A percentile compares a stretch with the other conserved stretches of the same genome.
Conservation (phyloP, 2,329 filamentous ascomycete genomes). For the Trichoderma aggressivum region DNA sequence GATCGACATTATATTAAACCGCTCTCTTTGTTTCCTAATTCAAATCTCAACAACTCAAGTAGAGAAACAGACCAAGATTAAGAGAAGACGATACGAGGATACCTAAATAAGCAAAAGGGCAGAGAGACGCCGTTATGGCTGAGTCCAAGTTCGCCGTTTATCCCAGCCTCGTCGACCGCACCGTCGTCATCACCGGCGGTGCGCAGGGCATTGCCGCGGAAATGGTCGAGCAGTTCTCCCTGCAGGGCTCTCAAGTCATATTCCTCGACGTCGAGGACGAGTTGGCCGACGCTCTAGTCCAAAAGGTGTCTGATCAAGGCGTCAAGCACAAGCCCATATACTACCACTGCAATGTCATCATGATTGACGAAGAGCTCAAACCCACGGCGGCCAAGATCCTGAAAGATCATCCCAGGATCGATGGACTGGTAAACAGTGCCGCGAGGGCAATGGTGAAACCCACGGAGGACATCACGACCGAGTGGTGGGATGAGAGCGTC, state of each 20-base stretch:
- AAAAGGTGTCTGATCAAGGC: constrained; percentile 22
- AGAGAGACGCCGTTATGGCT: neutral
- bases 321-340: constrained; percentile 34
- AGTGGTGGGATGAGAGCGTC: constrained; percentile 42
- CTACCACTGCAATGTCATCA: constrained; percentile 41
- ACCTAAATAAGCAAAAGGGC: neutral
- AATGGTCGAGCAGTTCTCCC: constrained; percentile 42
- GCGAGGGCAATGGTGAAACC: constrained; percentile 39
- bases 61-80: neutral
- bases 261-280: constrained; percentile 37
- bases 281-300: constrained; percentile 27
- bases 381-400: constrained; percentile 34
- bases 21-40: neutral
- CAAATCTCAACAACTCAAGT: neutral
- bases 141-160: constrained; percentile 34
- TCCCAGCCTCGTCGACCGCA: constrained; percentile 39
- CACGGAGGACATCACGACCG: constrained; percentile 37
- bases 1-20: neutral
- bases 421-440: constrained; percentile 84
- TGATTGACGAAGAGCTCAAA: constrained; percentile 33
- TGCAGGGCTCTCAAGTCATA: constrained; percentile 43
- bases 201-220: constrained; percentile 46
- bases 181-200: constrained; percentile 44
- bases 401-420: constrained; percentile 44
- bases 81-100: neutral